A percentile compares a stretch with the other conserved stretches of the same genome.
These are phyloP conservation scores for Plectranthus barbatus DNA, from an alignment of 257 asterid species.

Conservation along the genomic window DNA sequence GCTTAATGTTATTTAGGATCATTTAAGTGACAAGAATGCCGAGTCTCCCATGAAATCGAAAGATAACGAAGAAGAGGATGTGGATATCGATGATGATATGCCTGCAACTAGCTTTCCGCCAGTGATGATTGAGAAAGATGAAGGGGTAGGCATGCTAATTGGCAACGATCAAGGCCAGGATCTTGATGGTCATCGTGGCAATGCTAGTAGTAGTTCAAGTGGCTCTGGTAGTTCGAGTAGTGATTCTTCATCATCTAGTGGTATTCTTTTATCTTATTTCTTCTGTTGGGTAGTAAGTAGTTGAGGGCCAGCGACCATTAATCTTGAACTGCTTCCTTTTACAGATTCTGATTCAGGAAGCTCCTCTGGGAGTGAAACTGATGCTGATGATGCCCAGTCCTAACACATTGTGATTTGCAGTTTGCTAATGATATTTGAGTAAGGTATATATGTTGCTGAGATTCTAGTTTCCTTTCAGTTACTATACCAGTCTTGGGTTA, in stretches of 20 bases:
- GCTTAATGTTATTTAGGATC: conserved; percentile 28
- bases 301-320: conserved; percentile 6
- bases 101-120: conserved; percentile 77
- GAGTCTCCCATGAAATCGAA: conserved; percentile 41
- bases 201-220: conserved; percentile 70
- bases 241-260: conserved; percentile 90
- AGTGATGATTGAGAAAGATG: conserved; percentile 76
- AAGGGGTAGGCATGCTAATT: conserved; percentile 31
- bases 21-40: conserved; percentile 42
- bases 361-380: conserved; percentile 61
- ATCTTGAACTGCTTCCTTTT: conserved; percentile 23
- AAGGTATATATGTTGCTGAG: conserved; percentile 3
- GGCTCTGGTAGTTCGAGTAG: conserved; percentile 89
- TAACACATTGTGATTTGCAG: too few species aligned
- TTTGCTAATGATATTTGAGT: background rate
- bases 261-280: conserved; percentile 41
- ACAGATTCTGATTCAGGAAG: conserved; percentile 96
- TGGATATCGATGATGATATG: conserved; percentile 85
- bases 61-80: conserved; percentile 79
- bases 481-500: background rate
- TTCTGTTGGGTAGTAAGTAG: conserved; percentile 2
- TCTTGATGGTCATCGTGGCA: conserved; percentile 16
- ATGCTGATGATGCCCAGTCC: conserved; percentile 9
- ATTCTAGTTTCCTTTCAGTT: too few species aligned
- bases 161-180: conserved; percentile 20